phyloP scores from a whole-genome alignment of 2,329 filamentous ascomycete genomes.

The Talaromyces atroroseus region DNA sequence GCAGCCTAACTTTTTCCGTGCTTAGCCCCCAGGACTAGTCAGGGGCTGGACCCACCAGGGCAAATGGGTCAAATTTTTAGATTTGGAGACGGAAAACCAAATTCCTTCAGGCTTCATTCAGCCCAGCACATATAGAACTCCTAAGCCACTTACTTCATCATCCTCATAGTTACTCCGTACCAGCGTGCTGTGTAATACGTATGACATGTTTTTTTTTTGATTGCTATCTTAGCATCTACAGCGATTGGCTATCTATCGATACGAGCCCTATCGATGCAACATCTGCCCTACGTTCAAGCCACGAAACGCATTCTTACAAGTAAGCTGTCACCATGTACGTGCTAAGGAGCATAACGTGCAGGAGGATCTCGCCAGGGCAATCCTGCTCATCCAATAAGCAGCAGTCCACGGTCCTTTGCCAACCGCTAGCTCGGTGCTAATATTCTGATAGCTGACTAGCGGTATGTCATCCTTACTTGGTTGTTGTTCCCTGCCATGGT shows the following conservation, averaged over 20 bases:
- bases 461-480: not conserved
- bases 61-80: not conserved
- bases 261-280: not conserved
- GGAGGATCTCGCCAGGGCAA: not conserved
- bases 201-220: not conserved
- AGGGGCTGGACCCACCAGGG: constrained; percentile 6
- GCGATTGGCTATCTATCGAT: not conserved
- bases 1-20: not conserved
- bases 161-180: not conserved
- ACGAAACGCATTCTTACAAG: not conserved
- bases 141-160: not conserved
- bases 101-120: not conserved
- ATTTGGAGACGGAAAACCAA: not conserved
- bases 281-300: not conserved
- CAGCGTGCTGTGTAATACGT: not conserved
- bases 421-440: no score
- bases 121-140: not conserved
- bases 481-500: not conserved
- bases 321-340: not conserved
- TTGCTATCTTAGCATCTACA: not conserved
- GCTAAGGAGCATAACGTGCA: not conserved
- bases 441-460: not conserved
- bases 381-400: not conserved
- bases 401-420: no score
- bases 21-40: not conserved